phyloP scores from a whole-genome alignment of 768 basidiomycete genomes.

The Nidularia sp. region DNA sequence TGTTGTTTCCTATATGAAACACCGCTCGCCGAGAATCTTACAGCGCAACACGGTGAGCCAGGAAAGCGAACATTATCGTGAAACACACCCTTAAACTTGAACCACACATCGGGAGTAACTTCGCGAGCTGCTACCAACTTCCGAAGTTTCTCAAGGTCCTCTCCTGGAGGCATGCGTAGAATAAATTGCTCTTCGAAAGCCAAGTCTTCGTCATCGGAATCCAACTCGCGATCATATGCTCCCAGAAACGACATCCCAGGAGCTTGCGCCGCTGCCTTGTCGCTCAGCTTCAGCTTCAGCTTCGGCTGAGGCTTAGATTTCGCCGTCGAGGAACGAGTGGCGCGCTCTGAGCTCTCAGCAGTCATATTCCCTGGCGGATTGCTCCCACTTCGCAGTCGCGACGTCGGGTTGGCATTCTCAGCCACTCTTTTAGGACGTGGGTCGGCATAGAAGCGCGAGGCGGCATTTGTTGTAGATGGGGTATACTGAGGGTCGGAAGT shows the following conservation, averaged over 20 bases:
- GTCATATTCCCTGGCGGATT: conserved; percentile 11
- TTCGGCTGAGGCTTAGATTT: conserved; percentile 62
- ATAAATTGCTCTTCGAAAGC: conserved; percentile 98
- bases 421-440: conserved; percentile 19
- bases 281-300: conserved; percentile 84
- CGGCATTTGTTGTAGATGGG: conserved; percentile 20
- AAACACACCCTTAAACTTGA: conserved; percentile 89
- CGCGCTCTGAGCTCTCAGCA: conserved; percentile 38
- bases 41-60: conserved; percentile 7
- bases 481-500: conserved; percentile 24
- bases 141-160: conserved; percentile 73
- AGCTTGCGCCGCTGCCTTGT: conserved; percentile 74
- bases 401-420: conserved; percentile 17
- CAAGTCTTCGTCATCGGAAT: conserved; percentile 92
- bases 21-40: conserved; percentile 87
- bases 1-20: conserved; percentile 78
- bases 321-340: conserved; percentile 52
- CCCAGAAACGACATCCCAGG: conserved; percentile 89
- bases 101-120: conserved; percentile 83
- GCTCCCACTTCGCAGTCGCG: conserved; percentile 31
- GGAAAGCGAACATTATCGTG: conserved; percentile 1
- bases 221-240: conserved; percentile 88
- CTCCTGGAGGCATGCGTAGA: conserved; percentile 80
- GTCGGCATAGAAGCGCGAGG: conserved; percentile 6
- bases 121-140: conserved; percentile 82